phyloP scores from a whole-genome alignment of 768 basidiomycete genomes.

The Leucosporidium scottii region DNA sequence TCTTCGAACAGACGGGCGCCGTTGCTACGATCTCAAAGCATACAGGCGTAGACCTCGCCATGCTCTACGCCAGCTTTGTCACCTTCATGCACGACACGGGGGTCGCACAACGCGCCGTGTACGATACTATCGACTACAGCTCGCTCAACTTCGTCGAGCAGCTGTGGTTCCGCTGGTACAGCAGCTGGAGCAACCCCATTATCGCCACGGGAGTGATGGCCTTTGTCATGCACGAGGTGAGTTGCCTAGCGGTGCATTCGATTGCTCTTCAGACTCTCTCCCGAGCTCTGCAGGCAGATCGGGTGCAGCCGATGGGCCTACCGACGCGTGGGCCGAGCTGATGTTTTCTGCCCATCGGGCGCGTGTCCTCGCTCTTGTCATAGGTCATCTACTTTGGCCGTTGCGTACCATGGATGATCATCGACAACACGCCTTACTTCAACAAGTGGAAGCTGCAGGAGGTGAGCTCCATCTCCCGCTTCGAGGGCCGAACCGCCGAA shows the following conservation, averaged over 20 bases:
- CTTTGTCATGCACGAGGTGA: slow-evolving; percentile 85
- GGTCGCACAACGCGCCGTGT: too few relatives aligned
- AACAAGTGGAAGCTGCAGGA: slow-evolving; percentile 87
- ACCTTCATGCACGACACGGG: too few relatives aligned
- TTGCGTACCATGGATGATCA: slow-evolving; percentile 86
- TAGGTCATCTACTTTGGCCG: slow-evolving; percentile 87
- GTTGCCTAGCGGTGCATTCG: slow-evolving; percentile 37
- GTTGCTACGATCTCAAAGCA: too few relatives aligned
- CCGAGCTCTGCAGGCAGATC: background rate
- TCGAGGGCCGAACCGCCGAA: background rate
- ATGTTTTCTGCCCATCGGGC: background rate
- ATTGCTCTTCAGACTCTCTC: background rate
- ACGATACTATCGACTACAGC: background rate
- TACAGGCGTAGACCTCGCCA: background rate
- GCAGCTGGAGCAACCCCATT: slow-evolving; percentile 76
- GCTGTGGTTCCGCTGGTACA: slow-evolving; percentile 74
- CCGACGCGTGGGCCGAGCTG: background rate
- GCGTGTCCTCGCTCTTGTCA: background rate
- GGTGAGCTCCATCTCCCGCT: slow-evolving; percentile 38
- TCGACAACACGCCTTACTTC: slow-evolving; percentile 89
- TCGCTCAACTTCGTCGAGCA: background rate
- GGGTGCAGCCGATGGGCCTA: background rate
- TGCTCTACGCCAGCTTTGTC: too few relatives aligned
- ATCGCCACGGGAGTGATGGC: slow-evolving; percentile 88
- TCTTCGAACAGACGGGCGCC: too few relatives aligned